Evolutionary conservation across 495 filamentous ascomycete species (phyloP).

Genomic region (Hypomontagnella monticulosa): DNA sequence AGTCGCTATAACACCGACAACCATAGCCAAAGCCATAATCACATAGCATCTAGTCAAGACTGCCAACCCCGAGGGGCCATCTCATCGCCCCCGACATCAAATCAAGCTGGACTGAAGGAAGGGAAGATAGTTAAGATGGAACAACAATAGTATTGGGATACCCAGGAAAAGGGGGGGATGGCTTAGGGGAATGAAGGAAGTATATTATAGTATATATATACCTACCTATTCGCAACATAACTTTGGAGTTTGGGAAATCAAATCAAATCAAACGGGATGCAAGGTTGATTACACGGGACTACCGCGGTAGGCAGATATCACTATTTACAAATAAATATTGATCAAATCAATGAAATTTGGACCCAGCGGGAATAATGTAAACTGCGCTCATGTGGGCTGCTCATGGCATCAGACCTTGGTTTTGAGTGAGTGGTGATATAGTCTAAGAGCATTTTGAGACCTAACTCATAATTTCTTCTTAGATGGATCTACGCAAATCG

Average conservation of each 20-base stretch:
- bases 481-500: too few species aligned
- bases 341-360: neutral
- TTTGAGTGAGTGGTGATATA: too few species aligned
- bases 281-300: neutral
- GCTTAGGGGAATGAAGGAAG: slow-evolving; percentile 3
- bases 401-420: too few species aligned
- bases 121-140: slow-evolving; percentile 12
- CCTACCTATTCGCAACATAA: slow-evolving; percentile 7
- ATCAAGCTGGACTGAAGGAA: neutral
- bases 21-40: neutral
- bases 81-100: slow-evolving; percentile 1
- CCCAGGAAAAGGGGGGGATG: slow-evolving; percentile 20
- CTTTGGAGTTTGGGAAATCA: slow-evolving; percentile 24
- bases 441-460: too few species aligned
- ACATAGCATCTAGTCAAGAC: slow-evolving; percentile 19
- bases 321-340: too few species aligned
- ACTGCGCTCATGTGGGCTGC: too few species aligned
- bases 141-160: slow-evolving; percentile 30
- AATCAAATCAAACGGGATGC: neutral
- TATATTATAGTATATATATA: slow-evolving; percentile 25
- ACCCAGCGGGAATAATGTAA: too few species aligned
- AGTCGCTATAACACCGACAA: slow-evolving; percentile 15
- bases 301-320: slow-evolving; percentile 13
- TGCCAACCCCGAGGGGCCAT: slow-evolving; percentile 7
- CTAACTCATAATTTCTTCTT: too few species aligned